phyloP scores from a whole-genome alignment of 768 basidiomycete species.

The Kwoniella sp. region DNA sequence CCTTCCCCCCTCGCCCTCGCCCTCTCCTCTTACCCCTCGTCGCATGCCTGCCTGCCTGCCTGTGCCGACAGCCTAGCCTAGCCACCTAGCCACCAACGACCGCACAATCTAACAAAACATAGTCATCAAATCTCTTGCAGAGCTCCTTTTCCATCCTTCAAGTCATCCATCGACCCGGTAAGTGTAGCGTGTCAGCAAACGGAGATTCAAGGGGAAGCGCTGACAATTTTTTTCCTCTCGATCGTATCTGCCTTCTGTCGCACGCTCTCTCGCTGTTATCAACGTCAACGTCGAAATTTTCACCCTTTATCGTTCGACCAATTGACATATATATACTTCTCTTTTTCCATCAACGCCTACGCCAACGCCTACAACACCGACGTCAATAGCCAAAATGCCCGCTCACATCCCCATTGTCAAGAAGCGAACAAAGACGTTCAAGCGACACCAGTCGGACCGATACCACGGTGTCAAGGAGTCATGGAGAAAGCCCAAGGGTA shows the following conservation, averaged over 20 bases:
- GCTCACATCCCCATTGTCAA: slow-evolving; percentile 72
- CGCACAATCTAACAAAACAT: slow-evolving; percentile 1
- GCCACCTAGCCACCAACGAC: not conserved
- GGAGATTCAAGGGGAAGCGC: slow-evolving; percentile 4
- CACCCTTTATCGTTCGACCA: not conserved
- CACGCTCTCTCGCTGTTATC: not conserved
- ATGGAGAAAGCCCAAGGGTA: slow-evolving; percentile 99
- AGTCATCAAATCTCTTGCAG: not conserved
- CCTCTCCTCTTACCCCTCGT: slow-evolving; percentile 1
- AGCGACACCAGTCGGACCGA: slow-evolving; percentile 99
- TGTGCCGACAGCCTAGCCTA: not conserved
- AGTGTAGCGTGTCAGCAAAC: not conserved
- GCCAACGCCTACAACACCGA: not conserved
- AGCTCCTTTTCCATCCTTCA: slow-evolving; percentile 18
- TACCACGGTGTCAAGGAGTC: slow-evolving; percentile 95
- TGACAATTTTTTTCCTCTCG: not conserved
- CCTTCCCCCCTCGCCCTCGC: not conserved
- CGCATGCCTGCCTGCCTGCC: not conserved
- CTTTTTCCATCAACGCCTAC: not conserved
- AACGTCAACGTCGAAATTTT: not conserved
- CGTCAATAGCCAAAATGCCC: slow-evolving; percentile 44
- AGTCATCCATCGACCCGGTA: slow-evolving; percentile 19
- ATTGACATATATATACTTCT: not conserved
- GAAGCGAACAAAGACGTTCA: slow-evolving; percentile 97
- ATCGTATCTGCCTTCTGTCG: not conserved